Evolutionary conservation across 495 filamentous ascomycete genomes (phyloP).

Genomic region (Entonaema liquescens): DNA sequence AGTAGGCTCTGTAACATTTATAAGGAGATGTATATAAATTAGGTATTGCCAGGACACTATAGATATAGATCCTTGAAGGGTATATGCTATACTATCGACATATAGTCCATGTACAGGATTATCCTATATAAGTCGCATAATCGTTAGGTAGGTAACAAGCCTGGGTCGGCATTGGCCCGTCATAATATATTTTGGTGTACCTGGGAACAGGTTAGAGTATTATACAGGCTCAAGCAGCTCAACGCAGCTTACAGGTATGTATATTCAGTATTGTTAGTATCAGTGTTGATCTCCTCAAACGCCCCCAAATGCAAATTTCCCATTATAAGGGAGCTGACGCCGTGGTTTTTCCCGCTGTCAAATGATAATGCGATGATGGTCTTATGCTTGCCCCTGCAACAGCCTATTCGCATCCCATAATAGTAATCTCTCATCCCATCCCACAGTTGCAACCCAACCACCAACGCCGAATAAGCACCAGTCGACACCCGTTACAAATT

Average conservation of each 20-base stretch:
- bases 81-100: too few relatives aligned
- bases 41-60: too few relatives aligned
- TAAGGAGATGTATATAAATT: too few relatives aligned
- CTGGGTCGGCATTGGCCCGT: not conserved
- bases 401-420: slow-evolving; percentile 83
- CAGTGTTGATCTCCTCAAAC: slow-evolving; percentile 26
- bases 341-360: not conserved
- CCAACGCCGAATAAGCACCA: slow-evolving; percentile 97
- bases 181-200: not conserved
- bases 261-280: slow-evolving; percentile 9
- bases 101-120: too few relatives aligned
- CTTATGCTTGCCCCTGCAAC: slow-evolving; percentile 40
- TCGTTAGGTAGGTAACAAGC: not conserved
- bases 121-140: not conserved
- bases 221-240: not conserved
- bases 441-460: slow-evolving; percentile 92
- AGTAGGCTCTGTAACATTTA: too few relatives aligned
- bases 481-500: slow-evolving; percentile 97
- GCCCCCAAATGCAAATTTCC: slow-evolving; percentile 43
- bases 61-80: too few relatives aligned
- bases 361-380: not conserved
- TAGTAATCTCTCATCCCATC: slow-evolving; percentile 91
- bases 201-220: not conserved
- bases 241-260: not conserved
- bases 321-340: not conserved